Base-by-base conservation (phyloP, 1,284 basidiomycete species). In the Ganoderma multipileum region DNA sequence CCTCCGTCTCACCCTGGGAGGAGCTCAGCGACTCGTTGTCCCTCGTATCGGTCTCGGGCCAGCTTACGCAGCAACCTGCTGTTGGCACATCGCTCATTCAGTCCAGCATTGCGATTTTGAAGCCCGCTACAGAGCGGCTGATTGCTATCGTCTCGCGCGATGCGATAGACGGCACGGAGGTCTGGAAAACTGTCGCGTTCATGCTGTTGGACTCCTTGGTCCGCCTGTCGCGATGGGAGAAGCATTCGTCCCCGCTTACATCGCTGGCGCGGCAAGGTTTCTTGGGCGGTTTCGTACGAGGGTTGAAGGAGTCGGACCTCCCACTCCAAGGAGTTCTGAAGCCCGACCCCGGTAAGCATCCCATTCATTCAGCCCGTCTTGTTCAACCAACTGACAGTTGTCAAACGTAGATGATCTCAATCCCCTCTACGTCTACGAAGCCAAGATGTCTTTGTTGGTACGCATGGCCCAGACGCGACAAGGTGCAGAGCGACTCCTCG, bases 121-220 rank as follows among this genome's bases (percentile, higher is more conserved):
- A 90, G 76, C 80, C 82, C 30, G 81, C 88, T 39, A 83, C 90
- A 66, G 97, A 98, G 68, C 87, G 92, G 3, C 82, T 99, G 26
- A 85, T 97, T 0, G 82, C 90, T 0, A 85, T 91, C n/a, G 84
- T 98, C 36, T 91, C 94, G 44, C 87, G 95, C 23, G 97, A 99
- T 77, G 96, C 96, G 0, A 93, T 97, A 68, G 96, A 98, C 74
- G 96, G 96, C 12, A 90, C 93, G 38, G 96, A 98, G 78, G 94
- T 99, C 0, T 98, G 97, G 96, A 95, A 96, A 82, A 97, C 97
- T 23, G 91, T 97, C 36, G 93, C 95, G 23, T 97, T 96, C 77
- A 93, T 95, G 82, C 84, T 95, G 6, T 83, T 97, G 62, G 94
- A 96, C 78, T 88, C 92, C 14, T 83, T 97, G 12, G 85, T 91